Conservation (phyloP, 202 grass and related monocot species). For the Saccharum hybrid region DNA sequence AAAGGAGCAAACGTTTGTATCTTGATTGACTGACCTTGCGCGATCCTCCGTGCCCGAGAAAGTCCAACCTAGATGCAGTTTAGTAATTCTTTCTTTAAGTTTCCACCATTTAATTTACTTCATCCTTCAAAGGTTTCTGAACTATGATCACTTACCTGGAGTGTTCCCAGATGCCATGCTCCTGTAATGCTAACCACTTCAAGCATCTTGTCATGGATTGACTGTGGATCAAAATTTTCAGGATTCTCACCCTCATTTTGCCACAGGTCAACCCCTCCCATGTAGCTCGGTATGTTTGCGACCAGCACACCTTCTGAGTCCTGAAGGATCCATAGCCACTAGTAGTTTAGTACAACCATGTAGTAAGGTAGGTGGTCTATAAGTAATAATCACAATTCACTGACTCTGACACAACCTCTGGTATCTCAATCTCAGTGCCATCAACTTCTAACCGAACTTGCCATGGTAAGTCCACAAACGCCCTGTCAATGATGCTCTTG, state of each 20-base stretch:
- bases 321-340: conserved; percentile 37
- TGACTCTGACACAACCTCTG: conserved; percentile 49
- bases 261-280: conserved; percentile 97
- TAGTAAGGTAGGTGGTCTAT: background rate
- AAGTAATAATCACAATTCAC: background rate
- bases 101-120: background rate
- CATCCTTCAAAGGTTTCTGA: conserved; percentile 5
- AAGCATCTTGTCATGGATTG: conserved; percentile 65
- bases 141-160: conserved; percentile 50
- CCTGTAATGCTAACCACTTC: conserved; percentile 59
- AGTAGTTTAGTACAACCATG: background rate
- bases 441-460: conserved; percentile 61
- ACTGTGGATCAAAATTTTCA: conserved; percentile 62
- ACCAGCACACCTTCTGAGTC: conserved; percentile 88
- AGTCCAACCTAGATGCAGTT: conserved; percentile 57
- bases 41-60: conserved; percentile 63
- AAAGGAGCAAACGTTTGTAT: conserved; percentile 52
- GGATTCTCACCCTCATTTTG: conserved; percentile 70
- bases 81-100: background rate
- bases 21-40: conserved; percentile 63
- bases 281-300: conserved; percentile 91
- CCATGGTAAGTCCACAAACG: conserved; percentile 60
- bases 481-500: conserved; percentile 59
- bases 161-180: conserved; percentile 62
- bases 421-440: conserved; percentile 56